phyloP scores from a whole-genome alignment of 768 basidiomycete species.

The Termitomyces sp. region DNA sequence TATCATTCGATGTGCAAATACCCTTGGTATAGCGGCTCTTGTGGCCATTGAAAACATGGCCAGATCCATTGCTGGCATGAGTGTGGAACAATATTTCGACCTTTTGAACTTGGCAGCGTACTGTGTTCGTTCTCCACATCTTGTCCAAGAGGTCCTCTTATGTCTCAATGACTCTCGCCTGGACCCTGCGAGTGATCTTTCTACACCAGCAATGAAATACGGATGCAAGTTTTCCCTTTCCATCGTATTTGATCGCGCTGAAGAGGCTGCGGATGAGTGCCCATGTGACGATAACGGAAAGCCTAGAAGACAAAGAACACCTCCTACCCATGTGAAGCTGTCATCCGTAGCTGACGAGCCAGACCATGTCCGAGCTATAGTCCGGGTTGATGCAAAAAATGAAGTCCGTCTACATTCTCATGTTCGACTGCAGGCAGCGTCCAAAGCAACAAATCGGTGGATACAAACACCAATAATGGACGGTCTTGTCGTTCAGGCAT shows the following conservation, averaged over 20 bases:
- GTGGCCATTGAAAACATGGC: constrained; percentile 58
- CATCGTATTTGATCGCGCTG: constrained; percentile 59
- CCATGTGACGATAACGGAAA: constrained; percentile 63
- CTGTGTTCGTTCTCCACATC: constrained; percentile 46
- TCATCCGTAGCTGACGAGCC: constrained; percentile 31
- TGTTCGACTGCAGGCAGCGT: constrained; percentile 58
- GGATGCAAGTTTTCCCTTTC: constrained; percentile 54
- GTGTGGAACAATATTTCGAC: constrained; percentile 44
- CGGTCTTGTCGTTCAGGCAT: constrained; percentile 53
- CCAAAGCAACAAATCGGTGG: constrained; percentile 49
- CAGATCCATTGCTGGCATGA: constrained; percentile 37
- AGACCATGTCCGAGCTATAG: constrained; percentile 43
- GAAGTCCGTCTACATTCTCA: constrained; percentile 61
- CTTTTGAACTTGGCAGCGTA: constrained; percentile 48
- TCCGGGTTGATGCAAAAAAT: constrained; percentile 52
- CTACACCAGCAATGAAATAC: constrained; percentile 33
- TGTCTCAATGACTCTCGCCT: constrained; percentile 51
- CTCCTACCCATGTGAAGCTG: constrained; percentile 42
- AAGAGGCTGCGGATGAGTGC: constrained; percentile 65
- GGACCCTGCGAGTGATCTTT: constrained; percentile 16
- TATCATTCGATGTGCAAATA: constrained; percentile 54
- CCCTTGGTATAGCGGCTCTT: constrained; percentile 50
- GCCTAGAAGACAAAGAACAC: constrained; percentile 40
- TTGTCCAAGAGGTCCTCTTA: constrained; percentile 59
- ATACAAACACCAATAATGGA: constrained; percentile 47